Evolutionary conservation across 2,329 filamentous ascomycete genomes (phyloP).

Genomic region (Curvularia eragrostidis): DNA sequence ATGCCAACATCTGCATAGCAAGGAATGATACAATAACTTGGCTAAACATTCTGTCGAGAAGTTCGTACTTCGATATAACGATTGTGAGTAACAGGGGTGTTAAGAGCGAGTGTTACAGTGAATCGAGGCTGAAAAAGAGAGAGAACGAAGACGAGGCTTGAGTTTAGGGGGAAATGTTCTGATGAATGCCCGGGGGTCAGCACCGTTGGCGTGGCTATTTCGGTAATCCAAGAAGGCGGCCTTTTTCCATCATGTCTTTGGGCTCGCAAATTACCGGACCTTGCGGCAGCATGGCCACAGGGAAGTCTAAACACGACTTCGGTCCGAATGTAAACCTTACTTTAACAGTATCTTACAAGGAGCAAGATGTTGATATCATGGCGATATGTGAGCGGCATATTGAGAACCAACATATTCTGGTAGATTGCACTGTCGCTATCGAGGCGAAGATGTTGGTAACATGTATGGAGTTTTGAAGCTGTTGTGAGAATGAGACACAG

Average conservation of each 20-base stretch:
- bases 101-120: neutral
- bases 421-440: neutral
- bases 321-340: slow-evolving; percentile 6
- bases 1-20: slow-evolving; percentile 11
- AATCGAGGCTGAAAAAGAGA: neutral
- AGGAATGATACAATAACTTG: slow-evolving; percentile 1
- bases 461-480: neutral
- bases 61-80: neutral
- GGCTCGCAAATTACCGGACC: neutral
- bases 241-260: neutral
- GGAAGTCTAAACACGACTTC: neutral
- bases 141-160: neutral
- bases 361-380: neutral
- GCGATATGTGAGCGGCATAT: neutral
- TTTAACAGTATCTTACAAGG: neutral
- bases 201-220: neutral
- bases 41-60: slow-evolving; percentile 6
- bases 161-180: neutral
- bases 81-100: neutral
- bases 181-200: neutral
- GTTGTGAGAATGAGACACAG: neutral
- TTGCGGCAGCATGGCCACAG: neutral
- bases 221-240: slow-evolving; percentile 1
- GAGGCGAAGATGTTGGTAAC: neutral
- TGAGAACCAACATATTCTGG: neutral